These are phyloP conservation scores for Aurantiochytrium sp. DNA, from an alignment of 108 stramenopile genomes.

Conservation along the genomic window DNA sequence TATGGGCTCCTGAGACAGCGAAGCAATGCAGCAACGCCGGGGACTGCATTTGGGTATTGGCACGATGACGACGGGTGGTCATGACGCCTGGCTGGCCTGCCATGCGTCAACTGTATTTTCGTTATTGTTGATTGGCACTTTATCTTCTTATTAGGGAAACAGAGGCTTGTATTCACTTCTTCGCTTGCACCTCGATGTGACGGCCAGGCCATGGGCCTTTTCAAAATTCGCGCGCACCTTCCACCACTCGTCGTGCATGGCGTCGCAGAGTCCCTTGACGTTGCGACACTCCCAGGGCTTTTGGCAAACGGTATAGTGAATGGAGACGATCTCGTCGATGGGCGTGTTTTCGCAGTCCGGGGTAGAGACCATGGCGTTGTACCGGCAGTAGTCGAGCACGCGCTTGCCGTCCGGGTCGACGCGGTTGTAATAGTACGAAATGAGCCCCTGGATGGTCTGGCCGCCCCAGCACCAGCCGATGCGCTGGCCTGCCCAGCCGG, in stretches of 20 bases:
- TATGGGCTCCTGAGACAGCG: not conserved
- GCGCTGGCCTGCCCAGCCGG: not conserved
- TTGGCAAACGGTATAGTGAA: conserved; percentile 11
- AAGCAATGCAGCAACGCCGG: not conserved
- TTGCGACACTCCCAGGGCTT: conserved; percentile 6
- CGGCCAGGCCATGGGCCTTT: not conserved
- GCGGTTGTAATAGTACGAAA: conserved; percentile 23
- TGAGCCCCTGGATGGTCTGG: not conserved
- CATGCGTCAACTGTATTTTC: too few species aligned
- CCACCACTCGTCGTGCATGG: conserved; percentile 1
- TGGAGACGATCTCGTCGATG: not conserved
- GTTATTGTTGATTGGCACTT: too few species aligned
- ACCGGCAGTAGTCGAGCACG: not conserved
- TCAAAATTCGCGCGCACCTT: not conserved
- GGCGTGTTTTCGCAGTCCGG: not conserved
- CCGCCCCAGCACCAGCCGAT: conserved; percentile 25
- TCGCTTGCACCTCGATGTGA: not conserved
- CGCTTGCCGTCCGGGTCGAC: not conserved
- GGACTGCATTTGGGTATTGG: not conserved
- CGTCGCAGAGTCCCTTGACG: not conserved
- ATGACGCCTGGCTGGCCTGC: too few species aligned
- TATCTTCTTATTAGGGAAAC: not conserved
- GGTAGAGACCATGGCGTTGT: conserved; percentile 27
- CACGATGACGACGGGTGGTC: not conserved
- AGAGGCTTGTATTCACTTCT: not conserved